Percentiles rank a stretch among this genome's conserved stretches.
phyloP scores from a whole-genome alignment of 1,284 basidiomycete genomes.

The Leccinum angustisporum region DNA sequence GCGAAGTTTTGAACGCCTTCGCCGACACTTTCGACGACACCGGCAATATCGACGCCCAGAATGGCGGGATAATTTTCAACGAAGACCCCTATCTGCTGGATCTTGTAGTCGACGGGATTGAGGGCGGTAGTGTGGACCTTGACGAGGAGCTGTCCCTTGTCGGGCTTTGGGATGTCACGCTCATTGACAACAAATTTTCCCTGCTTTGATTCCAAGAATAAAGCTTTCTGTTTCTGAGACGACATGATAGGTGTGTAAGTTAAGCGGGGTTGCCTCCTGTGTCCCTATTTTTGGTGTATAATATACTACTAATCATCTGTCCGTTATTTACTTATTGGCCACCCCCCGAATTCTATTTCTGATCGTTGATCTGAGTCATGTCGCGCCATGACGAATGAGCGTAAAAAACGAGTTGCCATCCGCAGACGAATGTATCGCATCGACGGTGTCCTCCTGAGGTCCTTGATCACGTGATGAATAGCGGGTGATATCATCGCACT shows the following conservation, averaged over 20 bases:
- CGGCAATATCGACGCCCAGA: constrained; percentile 48
- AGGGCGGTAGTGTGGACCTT: constrained; percentile 42
- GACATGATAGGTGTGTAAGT: constrained; percentile 20
- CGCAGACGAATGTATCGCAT: constrained; percentile 31
- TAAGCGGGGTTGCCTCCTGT: constrained; percentile 1
- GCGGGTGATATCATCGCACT: constrained; percentile 18
- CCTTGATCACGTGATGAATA: constrained; percentile 24
- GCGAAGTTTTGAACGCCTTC: constrained; percentile 34
- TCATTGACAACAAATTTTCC: constrained; percentile 23
- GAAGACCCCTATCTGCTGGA: constrained; percentile 24
- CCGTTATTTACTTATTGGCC: constrained; percentile 32
- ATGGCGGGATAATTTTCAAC: constrained; percentile 35
- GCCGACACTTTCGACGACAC: constrained; percentile 44
- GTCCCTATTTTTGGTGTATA: constrained; percentile 8
- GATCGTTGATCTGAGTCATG: constrained; percentile 26
- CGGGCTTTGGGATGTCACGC: constrained; percentile 37
- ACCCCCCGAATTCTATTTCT: constrained; percentile 32
- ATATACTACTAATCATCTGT: constrained; percentile 17
- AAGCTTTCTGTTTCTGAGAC: constrained; percentile 28
- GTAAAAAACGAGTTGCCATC: constrained; percentile 33
- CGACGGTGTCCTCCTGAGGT: constrained; percentile 29
- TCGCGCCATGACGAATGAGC: constrained; percentile 30
- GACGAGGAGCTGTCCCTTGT: constrained; percentile 44
- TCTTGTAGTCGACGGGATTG: constrained; percentile 53
- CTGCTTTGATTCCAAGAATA: constrained; percentile 26